Evolutionary conservation across 352 stramenopile genomes (phyloP).

Genomic region (Pythium folliculosum): DNA sequence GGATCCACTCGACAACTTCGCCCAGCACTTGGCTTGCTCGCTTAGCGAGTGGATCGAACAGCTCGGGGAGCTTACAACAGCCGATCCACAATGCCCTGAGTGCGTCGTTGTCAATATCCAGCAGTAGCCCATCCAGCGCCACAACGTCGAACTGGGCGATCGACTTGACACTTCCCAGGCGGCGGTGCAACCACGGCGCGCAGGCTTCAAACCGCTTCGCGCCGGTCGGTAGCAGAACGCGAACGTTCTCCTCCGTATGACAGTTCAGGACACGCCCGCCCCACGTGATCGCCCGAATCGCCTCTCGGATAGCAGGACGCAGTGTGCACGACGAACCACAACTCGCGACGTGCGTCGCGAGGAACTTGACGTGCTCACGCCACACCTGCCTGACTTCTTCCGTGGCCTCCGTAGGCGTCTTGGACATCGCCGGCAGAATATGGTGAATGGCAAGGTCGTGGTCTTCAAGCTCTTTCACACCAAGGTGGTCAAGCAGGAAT

Average conservation of each 20-base stretch:
- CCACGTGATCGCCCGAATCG: constrained; percentile 26
- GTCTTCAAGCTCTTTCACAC: constrained; percentile 64
- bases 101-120: constrained; percentile 13
- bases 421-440: constrained; percentile 50
- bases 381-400: background rate
- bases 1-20: constrained; percentile 51
- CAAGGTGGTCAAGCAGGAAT: constrained; percentile 58
- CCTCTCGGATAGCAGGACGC: constrained; percentile 6
- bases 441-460: constrained; percentile 74
- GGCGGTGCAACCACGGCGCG: constrained; percentile 5
- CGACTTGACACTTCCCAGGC: background rate
- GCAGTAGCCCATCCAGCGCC: constrained; percentile 12
- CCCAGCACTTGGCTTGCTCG: constrained; percentile 31
- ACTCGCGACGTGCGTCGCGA: constrained; percentile 19
- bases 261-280: constrained; percentile 3
- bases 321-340: constrained; percentile 15
- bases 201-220: constrained; percentile 8
- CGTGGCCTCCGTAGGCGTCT: background rate
- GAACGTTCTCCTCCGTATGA: background rate
- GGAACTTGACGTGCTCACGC: constrained; percentile 18
- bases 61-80: constrained; percentile 38
- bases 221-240: constrained; percentile 16
- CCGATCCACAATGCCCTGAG: constrained; percentile 47
- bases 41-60: constrained; percentile 37
- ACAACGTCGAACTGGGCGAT: constrained; percentile 15